These are phyloP conservation scores for Metarhizium guizhouense DNA, from an alignment of 2,329 filamentous ascomycete species.

Conservation along the genomic window DNA sequence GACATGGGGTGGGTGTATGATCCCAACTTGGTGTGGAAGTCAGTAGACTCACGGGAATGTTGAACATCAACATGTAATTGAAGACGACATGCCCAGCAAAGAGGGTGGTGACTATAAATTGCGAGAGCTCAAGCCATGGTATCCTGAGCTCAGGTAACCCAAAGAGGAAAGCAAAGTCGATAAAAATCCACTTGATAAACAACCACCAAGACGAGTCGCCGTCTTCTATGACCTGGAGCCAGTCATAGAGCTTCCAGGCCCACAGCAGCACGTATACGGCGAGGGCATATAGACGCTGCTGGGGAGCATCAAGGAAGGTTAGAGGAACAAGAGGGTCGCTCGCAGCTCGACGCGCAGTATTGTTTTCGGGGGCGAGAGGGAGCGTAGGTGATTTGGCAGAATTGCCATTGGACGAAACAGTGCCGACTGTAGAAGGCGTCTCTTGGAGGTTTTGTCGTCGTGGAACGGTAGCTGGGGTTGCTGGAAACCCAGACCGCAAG, in stretches of 20 bases:
- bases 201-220: constrained; percentile 81
- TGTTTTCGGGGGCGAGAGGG: constrained; percentile 39
- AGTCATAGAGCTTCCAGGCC: constrained; percentile 84
- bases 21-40: neutral
- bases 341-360: constrained; percentile 14
- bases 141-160: constrained; percentile 80
- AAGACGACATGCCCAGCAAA: constrained; percentile 64
- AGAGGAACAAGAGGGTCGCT: constrained; percentile 67
- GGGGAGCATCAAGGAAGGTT: constrained; percentile 76
- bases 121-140: constrained; percentile 92
- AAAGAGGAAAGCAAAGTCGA: constrained; percentile 83
- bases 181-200: constrained; percentile 86
- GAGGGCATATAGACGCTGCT: constrained; percentile 79
- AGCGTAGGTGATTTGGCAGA: constrained; percentile 26
- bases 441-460: constrained; percentile 23
- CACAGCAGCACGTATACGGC: constrained; percentile 69
- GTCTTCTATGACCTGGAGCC: constrained; percentile 66
- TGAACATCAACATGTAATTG: constrained; percentile 88
- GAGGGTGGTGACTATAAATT: constrained; percentile 59
- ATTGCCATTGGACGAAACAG: constrained; percentile 20
- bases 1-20: neutral
- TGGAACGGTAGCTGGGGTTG: constrained; percentile 53
- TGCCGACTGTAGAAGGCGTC: constrained; percentile 22
- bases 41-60: constrained; percentile 57
- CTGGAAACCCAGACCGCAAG: constrained; percentile 73